These are phyloP conservation scores for Tolypocladium pustulatum DNA, from an alignment of 2,329 filamentous ascomycete species.

Conservation along the genomic window DNA sequence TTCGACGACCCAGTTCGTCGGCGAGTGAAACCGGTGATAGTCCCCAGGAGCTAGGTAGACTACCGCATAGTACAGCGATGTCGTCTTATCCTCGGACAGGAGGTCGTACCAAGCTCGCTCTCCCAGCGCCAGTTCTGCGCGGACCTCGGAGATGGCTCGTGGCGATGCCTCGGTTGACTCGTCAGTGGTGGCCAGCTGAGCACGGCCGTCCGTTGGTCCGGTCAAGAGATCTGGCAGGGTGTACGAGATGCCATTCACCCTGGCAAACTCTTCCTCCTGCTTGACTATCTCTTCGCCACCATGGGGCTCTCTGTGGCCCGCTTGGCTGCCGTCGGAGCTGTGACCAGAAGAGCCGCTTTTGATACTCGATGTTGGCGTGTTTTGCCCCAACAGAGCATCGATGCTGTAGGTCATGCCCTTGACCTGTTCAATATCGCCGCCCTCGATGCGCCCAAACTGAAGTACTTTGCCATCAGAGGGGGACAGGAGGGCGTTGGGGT, in stretches of 20 bases:
- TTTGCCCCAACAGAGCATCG: slow-evolving; percentile 76
- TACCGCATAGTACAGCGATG: slow-evolving; percentile 82
- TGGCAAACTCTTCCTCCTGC: slow-evolving; percentile 85
- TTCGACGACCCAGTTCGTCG: slow-evolving; percentile 90
- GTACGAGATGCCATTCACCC: slow-evolving; percentile 91
- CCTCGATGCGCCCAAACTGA: slow-evolving; percentile 84
- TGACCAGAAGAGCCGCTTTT: slow-evolving; percentile 20
- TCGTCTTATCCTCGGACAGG: slow-evolving; percentile 50
- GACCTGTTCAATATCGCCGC: slow-evolving; percentile 94
- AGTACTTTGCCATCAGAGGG: slow-evolving; percentile 86
- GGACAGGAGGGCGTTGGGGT: slow-evolving; percentile 69
- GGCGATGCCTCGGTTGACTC: slow-evolving; percentile 56
- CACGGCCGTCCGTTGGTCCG: slow-evolving; percentile 42
- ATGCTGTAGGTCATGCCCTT: slow-evolving; percentile 98
- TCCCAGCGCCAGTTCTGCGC: slow-evolving; percentile 69
- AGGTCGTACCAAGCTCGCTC: slow-evolving; percentile 61
- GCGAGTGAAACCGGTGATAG: slow-evolving; percentile 97
- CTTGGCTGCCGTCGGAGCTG: slow-evolving; percentile 11
- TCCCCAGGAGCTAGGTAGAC: slow-evolving; percentile 95
- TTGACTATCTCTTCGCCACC: slow-evolving; percentile 58
- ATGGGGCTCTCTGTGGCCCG: slow-evolving; percentile 17
- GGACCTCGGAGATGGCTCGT: slow-evolving; percentile 71
- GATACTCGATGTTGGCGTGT: slow-evolving; percentile 45
- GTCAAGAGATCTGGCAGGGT: slow-evolving; percentile 81
- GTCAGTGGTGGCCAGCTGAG: slow-evolving; percentile 50